Percentiles rank a stretch among this genome's conserved stretches.
Conservation (phyloP, 2,329 filamentous ascomycete genomes). For the Pseudocercospora fuligena region DNA sequence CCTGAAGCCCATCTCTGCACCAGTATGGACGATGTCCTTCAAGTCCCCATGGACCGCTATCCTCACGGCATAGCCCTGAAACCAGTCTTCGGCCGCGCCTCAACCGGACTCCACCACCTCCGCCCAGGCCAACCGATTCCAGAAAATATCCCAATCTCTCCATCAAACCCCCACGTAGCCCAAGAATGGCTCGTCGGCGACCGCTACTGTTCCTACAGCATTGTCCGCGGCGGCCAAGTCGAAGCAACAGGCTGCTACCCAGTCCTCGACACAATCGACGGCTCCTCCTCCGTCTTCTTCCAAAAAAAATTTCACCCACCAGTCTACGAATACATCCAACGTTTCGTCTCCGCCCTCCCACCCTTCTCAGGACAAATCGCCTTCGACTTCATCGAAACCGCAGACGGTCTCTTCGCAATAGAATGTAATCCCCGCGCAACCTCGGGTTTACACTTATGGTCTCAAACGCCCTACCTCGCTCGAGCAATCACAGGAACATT, state of each 20-base stretch:
- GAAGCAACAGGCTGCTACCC: conserved; percentile 39
- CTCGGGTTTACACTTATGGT: conserved; percentile 39
- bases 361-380: conserved; percentile 34
- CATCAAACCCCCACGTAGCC: conserved; percentile 33
- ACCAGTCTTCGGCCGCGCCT: conserved; percentile 38
- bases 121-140: conserved; percentile 21
- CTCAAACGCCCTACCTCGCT: conserved; percentile 27
- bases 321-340: conserved; percentile 35
- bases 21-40: conserved; percentile 28
- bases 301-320: conserved; percentile 28
- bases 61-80: conserved; percentile 36
- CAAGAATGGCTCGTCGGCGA: conserved; percentile 41
- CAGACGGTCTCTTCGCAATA: conserved; percentile 33
- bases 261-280: conserved; percentile 39
- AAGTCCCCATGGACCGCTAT: conserved; percentile 28
- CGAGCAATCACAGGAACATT: conserved; percentile 23
- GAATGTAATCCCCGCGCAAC: conserved; percentile 41
- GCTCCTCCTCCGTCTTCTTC: conserved; percentile 36
- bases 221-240: conserved; percentile 35
- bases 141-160: conserved; percentile 22
- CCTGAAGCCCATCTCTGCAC: conserved; percentile 36
- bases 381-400: conserved; percentile 39
- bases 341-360: conserved; percentile 26
- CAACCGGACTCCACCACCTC: conserved; percentile 24
- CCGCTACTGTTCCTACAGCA: conserved; percentile 39